Evolutionary conservation across 1,139 yeast species (phyloP).

Genomic region (Meyerozyma elateridarum): DNA sequence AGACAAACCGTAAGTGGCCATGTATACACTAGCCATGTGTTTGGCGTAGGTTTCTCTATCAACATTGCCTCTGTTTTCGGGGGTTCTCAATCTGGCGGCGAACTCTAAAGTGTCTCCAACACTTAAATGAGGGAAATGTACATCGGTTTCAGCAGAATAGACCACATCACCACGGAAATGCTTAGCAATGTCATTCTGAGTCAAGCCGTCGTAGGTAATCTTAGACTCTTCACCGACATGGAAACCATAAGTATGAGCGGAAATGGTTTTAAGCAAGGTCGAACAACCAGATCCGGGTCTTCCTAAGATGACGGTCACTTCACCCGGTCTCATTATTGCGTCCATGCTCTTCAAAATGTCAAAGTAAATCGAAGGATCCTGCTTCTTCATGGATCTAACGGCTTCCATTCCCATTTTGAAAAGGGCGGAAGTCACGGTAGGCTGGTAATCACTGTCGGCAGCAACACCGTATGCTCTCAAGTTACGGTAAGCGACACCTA

Average conservation of each 20-base stretch:
- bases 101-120: conserved; percentile 26
- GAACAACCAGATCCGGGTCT: conserved; percentile 88
- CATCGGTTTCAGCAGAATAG: conserved; percentile 24
- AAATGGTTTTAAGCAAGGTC: conserved; percentile 66
- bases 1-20: conserved; percentile 67
- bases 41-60: conserved; percentile 53
- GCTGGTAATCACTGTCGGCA: conserved; percentile 74
- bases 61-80: conserved; percentile 29
- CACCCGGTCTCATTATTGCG: conserved; percentile 65
- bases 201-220: conserved; percentile 31
- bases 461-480: conserved; percentile 73
- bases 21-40: conserved; percentile 59
- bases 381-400: conserved; percentile 15
- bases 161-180: conserved; percentile 31
- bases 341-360: conserved; percentile 67
- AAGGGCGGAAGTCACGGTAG: conserved; percentile 57
- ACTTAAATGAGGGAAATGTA: conserved; percentile 23
- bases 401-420: conserved; percentile 15
- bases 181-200: conserved; percentile 22
- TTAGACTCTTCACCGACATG: conserved; percentile 48
- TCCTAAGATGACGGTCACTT: conserved; percentile 71
- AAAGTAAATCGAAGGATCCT: conserved; percentile 21
- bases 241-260: conserved; percentile 72
- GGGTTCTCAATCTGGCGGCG: conserved; percentile 24
- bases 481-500: conserved; percentile 68